Evolutionary conservation across 768 basidiomycete species (phyloP), one percentile per base, ranked within the genome.

Genomic region (Galerina sulciceps): DNA sequence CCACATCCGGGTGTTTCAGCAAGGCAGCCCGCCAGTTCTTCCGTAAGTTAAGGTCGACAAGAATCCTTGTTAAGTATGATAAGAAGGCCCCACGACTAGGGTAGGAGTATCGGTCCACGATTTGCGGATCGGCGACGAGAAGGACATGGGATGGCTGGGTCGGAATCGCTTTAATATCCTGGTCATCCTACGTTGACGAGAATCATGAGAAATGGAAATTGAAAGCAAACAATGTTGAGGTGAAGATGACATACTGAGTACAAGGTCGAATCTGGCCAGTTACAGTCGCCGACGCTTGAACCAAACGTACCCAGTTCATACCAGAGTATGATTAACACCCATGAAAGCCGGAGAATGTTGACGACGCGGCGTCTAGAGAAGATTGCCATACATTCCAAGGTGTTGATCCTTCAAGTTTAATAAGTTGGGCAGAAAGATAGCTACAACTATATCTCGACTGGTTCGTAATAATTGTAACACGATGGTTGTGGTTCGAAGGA

Each of bases 91-190:
- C 68, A 5, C 90, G 83, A 38, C 75, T 83, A 10, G 87, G 86
- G 70, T 94, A 94, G 3, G 91, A 91, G 43, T 81, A 77, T 46
- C 81, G 79, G 70, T 95, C 88, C 44, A 93, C 80, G 23, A 96
- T 84, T 73, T 96, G 94, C 0, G 94, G 91, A 73, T 97, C 96
- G 11, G 95, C 88, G 36, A 95, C 77, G 45, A 96, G 76, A n/a
- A 97, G 85, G 18, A 93, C 76, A 70, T 88, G 90, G 61, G 69
- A 59, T 63, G 54, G 57, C 68, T 68, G 36, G 67, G 62, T 31
- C 61, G 63, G 8, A 57, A 61, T 53, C n/a, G 59, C 56, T 56
- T 65, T 69, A 68, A 42, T 42, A 50, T 51, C 54, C 22, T 46
- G 26, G 56, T 54, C 49, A 35, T 55, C 41, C 53, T 57, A 45